Evolutionary conservation across 2,329 filamentous ascomycete genomes (phyloP).

Genomic region (Torrubiella hemipterigena): DNA sequence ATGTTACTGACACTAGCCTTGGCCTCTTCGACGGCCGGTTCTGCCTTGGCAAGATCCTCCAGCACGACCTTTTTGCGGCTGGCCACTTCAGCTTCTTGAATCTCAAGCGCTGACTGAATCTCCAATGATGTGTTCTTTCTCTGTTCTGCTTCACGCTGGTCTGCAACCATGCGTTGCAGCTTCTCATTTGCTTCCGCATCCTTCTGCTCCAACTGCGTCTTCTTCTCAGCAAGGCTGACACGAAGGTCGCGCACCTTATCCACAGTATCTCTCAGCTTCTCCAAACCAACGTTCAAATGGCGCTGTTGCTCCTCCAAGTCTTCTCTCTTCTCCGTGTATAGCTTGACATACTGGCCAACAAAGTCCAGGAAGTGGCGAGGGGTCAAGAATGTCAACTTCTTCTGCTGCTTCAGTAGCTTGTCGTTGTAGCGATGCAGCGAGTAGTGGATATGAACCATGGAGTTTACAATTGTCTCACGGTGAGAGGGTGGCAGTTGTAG

Average conservation of each 20-base stretch:
- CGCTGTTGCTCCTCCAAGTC: conserved; percentile 97
- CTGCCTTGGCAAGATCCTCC: conserved; percentile 76
- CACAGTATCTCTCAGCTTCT: conserved; percentile 93
- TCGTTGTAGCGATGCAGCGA: conserved; percentile 84
- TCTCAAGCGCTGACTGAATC: conserved; percentile 75
- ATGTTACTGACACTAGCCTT: conserved; percentile 97
- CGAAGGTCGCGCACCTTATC: conserved; percentile 93
- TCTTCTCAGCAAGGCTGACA: conserved; percentile 85
- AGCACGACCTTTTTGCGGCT: conserved; percentile 73
- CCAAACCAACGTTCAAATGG: conserved; percentile 93
- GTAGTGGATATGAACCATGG: conserved; percentile 98
- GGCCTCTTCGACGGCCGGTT: conserved; percentile 85
- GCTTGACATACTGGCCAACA: conserved; percentile 90
- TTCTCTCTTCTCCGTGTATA: conserved; percentile 97
- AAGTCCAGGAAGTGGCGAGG: conserved; percentile 97
- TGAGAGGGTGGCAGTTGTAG: conserved; percentile 78
- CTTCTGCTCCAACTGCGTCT: conserved; percentile 83
- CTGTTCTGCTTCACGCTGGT: conserved; percentile 89
- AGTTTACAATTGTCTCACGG: conserved; percentile 85
- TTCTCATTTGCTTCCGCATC: conserved; percentile 95
- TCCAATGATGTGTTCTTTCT: conserved; percentile 79
- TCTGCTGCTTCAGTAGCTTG: conserved; percentile 82
- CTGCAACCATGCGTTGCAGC: conserved; percentile 89
- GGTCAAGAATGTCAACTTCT: conserved; percentile 83
- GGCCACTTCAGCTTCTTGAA: conserved; percentile 81